Conservation (phyloP, 78 protist species). For the Speleostelium caveatum region DNA sequence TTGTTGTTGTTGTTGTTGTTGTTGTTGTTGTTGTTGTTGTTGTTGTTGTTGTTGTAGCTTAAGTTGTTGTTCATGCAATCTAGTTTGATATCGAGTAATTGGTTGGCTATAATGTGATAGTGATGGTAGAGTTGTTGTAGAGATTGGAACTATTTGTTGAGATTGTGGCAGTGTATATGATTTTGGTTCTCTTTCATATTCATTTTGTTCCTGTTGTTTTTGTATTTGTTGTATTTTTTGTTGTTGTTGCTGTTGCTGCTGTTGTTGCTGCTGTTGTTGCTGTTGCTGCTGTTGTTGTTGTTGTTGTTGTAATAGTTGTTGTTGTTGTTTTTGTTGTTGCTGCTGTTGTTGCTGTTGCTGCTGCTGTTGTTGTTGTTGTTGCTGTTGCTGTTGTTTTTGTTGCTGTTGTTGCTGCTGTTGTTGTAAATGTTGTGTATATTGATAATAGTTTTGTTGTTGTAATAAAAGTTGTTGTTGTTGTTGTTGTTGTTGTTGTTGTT, state of each 20-base stretch:
- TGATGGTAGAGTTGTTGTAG: not conserved
- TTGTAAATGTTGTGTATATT: constrained; percentile 89
- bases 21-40: not conserved
- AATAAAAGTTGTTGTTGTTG: constrained; percentile 62
- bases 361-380: constrained; percentile 9
- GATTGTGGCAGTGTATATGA: not conserved
- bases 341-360: not conserved
- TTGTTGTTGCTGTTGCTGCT: not conserved
- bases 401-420: constrained; percentile 89
- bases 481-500: not conserved
- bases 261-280: not conserved
- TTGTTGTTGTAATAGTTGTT: not conserved
- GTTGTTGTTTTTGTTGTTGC: not conserved
- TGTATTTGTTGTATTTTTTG: not conserved
- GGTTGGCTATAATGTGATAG: not conserved
- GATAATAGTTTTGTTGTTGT: constrained; percentile 90
- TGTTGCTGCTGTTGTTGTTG: not conserved
- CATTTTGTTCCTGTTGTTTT: not conserved
- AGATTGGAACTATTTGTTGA: not conserved
- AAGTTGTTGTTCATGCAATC: not conserved
- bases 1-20: not conserved
- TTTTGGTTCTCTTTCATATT: too few relatives aligned
- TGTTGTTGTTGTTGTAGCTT: not conserved
- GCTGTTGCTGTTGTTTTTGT: not conserved
- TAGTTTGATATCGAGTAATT: not conserved